A percentile compares a stretch with the other conserved stretches of the same genome.
These are phyloP conservation scores for Singerocomus inundabilis DNA, from an alignment of 1,284 basidiomycete species.

Conservation along the genomic window DNA sequence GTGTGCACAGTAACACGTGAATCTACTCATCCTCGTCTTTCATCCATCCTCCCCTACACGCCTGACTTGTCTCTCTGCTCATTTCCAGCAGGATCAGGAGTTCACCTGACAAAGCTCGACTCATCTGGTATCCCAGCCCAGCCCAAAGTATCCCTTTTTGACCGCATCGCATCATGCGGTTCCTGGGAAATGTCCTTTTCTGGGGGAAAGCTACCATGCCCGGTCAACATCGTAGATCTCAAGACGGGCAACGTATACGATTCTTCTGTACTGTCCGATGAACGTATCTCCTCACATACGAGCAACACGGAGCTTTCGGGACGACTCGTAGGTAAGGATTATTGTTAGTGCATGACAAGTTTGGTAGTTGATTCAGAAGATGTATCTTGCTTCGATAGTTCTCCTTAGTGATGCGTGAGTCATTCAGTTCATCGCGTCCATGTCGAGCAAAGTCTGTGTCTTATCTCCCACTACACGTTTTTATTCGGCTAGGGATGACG, in stretches of 20 bases:
- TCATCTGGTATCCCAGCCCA: neutral
- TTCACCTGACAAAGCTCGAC: conserved; percentile 1
- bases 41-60: neutral
- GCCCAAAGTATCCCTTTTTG: conserved; percentile 7
- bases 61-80: neutral
- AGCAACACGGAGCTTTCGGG: neutral
- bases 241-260: neutral
- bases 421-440: neutral
- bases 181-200: conserved; percentile 14
- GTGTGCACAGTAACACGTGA: conserved; percentile 14
- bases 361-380: neutral
- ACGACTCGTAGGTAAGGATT: conserved; percentile 15
- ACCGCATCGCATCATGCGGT: conserved; percentile 1
- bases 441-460: neutral
- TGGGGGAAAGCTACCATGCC: conserved; percentile 8
- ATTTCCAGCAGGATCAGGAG: conserved; percentile 2
- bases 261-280: neutral
- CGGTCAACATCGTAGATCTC: conserved; percentile 4
- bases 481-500: conserved; percentile 17
- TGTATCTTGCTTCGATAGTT: conserved; percentile 8
- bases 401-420: conserved; percentile 23
- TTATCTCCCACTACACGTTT: conserved; percentile 4
- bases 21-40: neutral
- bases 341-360: neutral
- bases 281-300: neutral